Evolutionary conservation across 306 rosid genomes (phyloP).

Genomic region (Lathyrus tuberosus): DNA sequence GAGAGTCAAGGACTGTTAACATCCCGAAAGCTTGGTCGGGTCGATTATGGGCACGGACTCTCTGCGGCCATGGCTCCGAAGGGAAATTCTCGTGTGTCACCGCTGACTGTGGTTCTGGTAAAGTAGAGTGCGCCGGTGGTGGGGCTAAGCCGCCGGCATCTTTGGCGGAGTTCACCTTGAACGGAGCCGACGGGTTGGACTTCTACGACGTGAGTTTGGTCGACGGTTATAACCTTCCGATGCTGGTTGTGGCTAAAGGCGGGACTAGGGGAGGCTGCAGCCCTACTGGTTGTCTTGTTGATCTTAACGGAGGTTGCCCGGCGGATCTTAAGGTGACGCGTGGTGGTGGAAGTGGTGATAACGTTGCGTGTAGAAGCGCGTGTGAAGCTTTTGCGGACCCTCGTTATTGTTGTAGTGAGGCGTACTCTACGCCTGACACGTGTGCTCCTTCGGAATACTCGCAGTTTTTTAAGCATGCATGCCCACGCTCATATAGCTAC

Average conservation of each 20-base stretch:
- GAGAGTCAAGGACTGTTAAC: slow-evolving; percentile 56
- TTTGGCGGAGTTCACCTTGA: slow-evolving; percentile 87
- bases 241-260: slow-evolving; percentile 70
- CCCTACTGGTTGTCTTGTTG: slow-evolving; percentile 85
- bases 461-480: slow-evolving; percentile 65
- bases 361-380: slow-evolving; percentile 93
- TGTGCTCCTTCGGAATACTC: slow-evolving; percentile 69
- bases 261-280: slow-evolving; percentile 81
- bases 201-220: slow-evolving; percentile 96
- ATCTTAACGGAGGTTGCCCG: slow-evolving; percentile 79
- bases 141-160: slow-evolving; percentile 95
- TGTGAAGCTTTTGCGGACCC: slow-evolving; percentile 92
- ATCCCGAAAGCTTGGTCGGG: slow-evolving; percentile 89
- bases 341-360: slow-evolving; percentile 36
- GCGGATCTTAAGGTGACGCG: slow-evolving; percentile 58
- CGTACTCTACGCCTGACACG: slow-evolving; percentile 84
- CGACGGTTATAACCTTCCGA: slow-evolving; percentile 92
- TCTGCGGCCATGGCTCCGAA: slow-evolving; percentile 55
- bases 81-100: slow-evolving; percentile 76
- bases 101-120: slow-evolving; percentile 87
- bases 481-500: slow-evolving; percentile 98
- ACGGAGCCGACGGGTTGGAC: slow-evolving; percentile 80
- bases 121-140: slow-evolving; percentile 72
- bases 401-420: slow-evolving; percentile 80
- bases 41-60: slow-evolving; percentile 88